Conservation (phyloP, 23 red algal genomes). For the Gracilaria gracilis region DNA sequence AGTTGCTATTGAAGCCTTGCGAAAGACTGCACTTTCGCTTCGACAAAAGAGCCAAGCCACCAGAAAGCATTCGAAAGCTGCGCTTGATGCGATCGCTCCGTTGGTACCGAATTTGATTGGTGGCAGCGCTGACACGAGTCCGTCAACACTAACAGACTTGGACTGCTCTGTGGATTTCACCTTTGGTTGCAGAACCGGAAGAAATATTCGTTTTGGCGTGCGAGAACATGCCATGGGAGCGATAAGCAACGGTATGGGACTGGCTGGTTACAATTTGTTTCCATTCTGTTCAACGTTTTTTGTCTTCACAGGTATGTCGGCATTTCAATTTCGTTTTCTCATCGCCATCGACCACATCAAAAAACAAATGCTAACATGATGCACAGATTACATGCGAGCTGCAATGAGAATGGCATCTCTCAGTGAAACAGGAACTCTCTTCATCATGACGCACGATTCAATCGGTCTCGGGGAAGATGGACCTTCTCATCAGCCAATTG, state of each 20-base stretch:
- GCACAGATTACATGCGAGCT: slow-evolving; percentile 86
- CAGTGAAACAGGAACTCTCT: slow-evolving; percentile 78
- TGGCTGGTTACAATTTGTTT: slow-evolving; percentile 65
- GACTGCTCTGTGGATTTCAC: slow-evolving; percentile 72
- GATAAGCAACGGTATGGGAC: slow-evolving; percentile 76
- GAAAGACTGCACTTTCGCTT: slow-evolving; percentile 41
- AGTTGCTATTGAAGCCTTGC: slow-evolving; percentile 57
- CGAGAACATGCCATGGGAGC: slow-evolving; percentile 95
- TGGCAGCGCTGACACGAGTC: slow-evolving; percentile 89
- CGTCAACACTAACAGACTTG: slow-evolving; percentile 90
- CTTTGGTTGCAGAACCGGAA: slow-evolving; percentile 22
- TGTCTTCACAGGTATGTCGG: slow-evolving; percentile 82
- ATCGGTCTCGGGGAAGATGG: slow-evolving; percentile 94
- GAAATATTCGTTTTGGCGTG: slow-evolving; percentile 93
- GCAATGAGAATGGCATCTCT: slow-evolving; percentile 90
- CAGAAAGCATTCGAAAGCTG: slow-evolving; percentile 79
- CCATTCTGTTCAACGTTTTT: slow-evolving; percentile 97
- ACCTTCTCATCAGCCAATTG: slow-evolving; percentile 96
- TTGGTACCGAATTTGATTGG: slow-evolving; percentile 84
- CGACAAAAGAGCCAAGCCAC: slow-evolving; percentile 77
- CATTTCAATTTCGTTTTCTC: background rate
- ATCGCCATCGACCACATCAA: background rate
- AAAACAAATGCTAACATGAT: background rate
- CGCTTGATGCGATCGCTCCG: slow-evolving; percentile 82
- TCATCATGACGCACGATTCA: slow-evolving; percentile 96